phyloP scores from a whole-genome alignment of 495 filamentous ascomycete genomes.

The Penicillium paradoxum region DNA sequence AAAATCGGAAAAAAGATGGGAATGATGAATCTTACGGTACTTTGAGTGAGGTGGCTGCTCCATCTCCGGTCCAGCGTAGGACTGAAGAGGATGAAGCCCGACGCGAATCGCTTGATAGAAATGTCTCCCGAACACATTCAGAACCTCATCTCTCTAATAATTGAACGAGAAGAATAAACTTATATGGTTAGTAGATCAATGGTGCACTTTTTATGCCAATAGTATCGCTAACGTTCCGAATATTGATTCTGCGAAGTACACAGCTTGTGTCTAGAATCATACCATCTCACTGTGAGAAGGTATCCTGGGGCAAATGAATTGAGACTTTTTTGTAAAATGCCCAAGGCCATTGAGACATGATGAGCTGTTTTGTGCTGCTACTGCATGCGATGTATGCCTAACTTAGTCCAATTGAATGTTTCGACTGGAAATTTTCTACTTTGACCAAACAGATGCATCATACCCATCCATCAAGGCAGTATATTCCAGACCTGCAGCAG shows the following conservation, averaged over 20 bases:
- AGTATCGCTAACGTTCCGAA: neutral
- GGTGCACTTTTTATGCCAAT: neutral
- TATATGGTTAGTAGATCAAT: too few relatives aligned
- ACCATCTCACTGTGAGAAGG: too few relatives aligned
- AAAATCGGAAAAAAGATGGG: neutral
- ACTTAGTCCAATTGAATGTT: neutral
- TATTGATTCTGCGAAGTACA: too few relatives aligned
- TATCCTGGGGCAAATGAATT: too few relatives aligned
- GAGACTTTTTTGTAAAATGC: too few relatives aligned
- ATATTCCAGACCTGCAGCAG: slow-evolving; percentile 49
- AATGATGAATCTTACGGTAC: neutral
- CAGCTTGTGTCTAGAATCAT: too few relatives aligned
- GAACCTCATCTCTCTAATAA: slow-evolving; percentile 1
- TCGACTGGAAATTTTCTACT: neutral
- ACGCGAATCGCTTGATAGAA: neutral
- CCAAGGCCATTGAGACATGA: too few relatives aligned
- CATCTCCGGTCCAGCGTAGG: neutral
- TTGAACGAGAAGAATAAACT: neutral
- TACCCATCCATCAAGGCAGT: slow-evolving; percentile 55
- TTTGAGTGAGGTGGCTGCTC: slow-evolving; percentile 1
- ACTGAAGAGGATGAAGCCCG: neutral
- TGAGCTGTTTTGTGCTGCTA: too few relatives aligned
- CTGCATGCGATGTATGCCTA: too few relatives aligned
- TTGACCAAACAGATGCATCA: slow-evolving; percentile 47
- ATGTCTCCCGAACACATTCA: neutral